These are phyloP conservation scores for Ophiorrhiza pumila DNA, from an alignment of 257 asterid genomes.

Conservation along the genomic window DNA sequence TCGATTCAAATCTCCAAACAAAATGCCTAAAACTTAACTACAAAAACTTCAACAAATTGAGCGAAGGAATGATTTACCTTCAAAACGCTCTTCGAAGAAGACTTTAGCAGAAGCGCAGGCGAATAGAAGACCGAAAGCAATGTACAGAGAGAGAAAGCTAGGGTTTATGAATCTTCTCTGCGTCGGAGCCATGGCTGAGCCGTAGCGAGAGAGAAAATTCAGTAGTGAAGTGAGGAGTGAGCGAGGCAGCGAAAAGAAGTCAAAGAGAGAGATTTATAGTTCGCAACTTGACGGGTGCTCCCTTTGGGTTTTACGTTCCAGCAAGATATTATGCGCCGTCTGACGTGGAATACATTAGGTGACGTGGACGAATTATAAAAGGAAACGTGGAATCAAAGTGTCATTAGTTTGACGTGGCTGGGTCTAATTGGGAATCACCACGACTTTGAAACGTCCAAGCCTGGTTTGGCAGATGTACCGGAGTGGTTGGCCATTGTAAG, in stretches of 20 bases:
- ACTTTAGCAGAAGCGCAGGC: slow-evolving; percentile 59
- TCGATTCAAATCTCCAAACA: neutral
- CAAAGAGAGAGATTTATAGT: slow-evolving; percentile 1
- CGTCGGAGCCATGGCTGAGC: slow-evolving; percentile 57
- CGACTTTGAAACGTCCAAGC: slow-evolving; percentile 27
- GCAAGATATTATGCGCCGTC: slow-evolving; percentile 10
- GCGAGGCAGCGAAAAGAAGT: neutral
- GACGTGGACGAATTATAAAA: slow-evolving; percentile 3
- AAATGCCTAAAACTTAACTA: neutral
- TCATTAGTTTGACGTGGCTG: slow-evolving; percentile 56
- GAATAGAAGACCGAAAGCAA: slow-evolving; percentile 49
- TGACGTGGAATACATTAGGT: slow-evolving; percentile 28
- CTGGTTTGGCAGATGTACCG: slow-evolving; percentile 17
- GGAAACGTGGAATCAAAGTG: slow-evolving; percentile 27
- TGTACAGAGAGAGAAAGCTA: slow-evolving; percentile 39
- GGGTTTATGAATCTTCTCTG: slow-evolving; percentile 39
- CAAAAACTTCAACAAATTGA: neutral
- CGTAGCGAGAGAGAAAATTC: neutral
- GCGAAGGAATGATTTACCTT: slow-evolving; percentile 39
- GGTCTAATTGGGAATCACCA: slow-evolving; percentile 38
- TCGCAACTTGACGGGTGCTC: neutral
- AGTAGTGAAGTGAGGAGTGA: slow-evolving; percentile 2
- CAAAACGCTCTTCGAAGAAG: slow-evolving; percentile 85
- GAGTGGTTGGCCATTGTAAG: neutral
- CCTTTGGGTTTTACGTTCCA: slow-evolving; percentile 20